These are phyloP conservation scores for Saccharomycopsis fodiens DNA, from an alignment of 805 yeast species.

Conservation along the genomic window DNA sequence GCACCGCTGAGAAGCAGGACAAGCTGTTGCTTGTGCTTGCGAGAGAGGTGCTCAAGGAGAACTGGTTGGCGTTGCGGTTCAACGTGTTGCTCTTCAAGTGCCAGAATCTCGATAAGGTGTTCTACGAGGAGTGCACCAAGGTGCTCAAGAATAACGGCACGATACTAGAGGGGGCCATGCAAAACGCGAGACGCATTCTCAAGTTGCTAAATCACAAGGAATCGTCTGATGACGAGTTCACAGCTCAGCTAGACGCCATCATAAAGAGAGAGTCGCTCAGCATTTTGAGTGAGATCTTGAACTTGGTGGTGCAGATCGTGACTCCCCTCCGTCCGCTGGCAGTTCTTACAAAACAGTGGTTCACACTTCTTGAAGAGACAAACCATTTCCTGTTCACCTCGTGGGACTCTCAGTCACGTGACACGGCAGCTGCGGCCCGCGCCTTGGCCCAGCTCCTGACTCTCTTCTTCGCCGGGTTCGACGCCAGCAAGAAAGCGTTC, in stretches of 20 bases:
- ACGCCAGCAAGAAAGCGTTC: constrained; percentile 38
- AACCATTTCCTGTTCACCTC: constrained; percentile 23
- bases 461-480: constrained; percentile 49
- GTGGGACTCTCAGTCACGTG: constrained; percentile 19
- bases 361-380: constrained; percentile 36
- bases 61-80: constrained; percentile 10
- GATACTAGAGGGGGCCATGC: not conserved
- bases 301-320: constrained; percentile 33
- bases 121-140: not conserved
- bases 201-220: not conserved
- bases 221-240: not conserved
- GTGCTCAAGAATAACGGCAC: not conserved
- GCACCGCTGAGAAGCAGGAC: constrained; percentile 5
- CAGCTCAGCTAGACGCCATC: not conserved
- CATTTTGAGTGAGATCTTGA: constrained; percentile 31
- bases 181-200: too few relatives aligned
- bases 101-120: constrained; percentile 3
- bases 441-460: constrained; percentile 43
- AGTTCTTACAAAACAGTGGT: constrained; percentile 44
- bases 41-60: constrained; percentile 12
- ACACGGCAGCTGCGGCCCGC: constrained; percentile 29
- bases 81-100: constrained; percentile 9
- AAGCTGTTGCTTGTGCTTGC: constrained; percentile 5
- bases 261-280: constrained; percentile 28
- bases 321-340: constrained; percentile 32